Evolutionary conservation across 805 yeast species (phyloP).

Genomic region (Candida ponderosae): DNA sequence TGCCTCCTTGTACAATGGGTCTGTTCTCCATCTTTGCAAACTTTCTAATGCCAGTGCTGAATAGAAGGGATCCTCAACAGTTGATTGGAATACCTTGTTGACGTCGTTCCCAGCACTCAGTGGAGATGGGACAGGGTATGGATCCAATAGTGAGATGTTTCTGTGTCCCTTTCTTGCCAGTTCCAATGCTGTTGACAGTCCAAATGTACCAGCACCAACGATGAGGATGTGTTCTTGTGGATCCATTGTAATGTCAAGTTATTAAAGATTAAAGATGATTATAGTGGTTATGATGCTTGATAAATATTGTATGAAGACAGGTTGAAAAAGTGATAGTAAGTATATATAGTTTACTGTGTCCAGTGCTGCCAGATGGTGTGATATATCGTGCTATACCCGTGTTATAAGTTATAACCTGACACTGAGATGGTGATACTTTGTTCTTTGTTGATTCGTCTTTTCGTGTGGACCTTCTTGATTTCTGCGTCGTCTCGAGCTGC

Average conservation of each 20-base stretch:
- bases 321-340: not conserved
- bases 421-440: too few relatives aligned
- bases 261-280: too few relatives aligned
- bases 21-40: slow-evolving; percentile 23
- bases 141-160: slow-evolving; percentile 24
- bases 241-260: not conserved
- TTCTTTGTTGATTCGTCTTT: too few relatives aligned
- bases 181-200: slow-evolving; percentile 33
- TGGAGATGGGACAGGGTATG: slow-evolving; percentile 27
- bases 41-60: slow-evolving; percentile 26
- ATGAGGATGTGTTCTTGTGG: slow-evolving; percentile 17
- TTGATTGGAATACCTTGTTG: slow-evolving; percentile 29
- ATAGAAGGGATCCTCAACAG: slow-evolving; percentile 14
- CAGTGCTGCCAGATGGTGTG: not conserved
- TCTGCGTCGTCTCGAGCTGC: too few relatives aligned
- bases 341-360: not conserved
- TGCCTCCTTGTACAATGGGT: slow-evolving; percentile 21
- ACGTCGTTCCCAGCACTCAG: slow-evolving; percentile 33
- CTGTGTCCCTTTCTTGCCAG: slow-evolving; percentile 25
- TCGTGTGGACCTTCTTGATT: too few relatives aligned
- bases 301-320: not conserved
- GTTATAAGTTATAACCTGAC: too few relatives aligned
- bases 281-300: too few relatives aligned
- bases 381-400: too few relatives aligned
- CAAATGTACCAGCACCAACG: slow-evolving; percentile 39